Base-by-base conservation (phyloP, 441 rosid genomes). In the Mallotus repandus region DNA sequence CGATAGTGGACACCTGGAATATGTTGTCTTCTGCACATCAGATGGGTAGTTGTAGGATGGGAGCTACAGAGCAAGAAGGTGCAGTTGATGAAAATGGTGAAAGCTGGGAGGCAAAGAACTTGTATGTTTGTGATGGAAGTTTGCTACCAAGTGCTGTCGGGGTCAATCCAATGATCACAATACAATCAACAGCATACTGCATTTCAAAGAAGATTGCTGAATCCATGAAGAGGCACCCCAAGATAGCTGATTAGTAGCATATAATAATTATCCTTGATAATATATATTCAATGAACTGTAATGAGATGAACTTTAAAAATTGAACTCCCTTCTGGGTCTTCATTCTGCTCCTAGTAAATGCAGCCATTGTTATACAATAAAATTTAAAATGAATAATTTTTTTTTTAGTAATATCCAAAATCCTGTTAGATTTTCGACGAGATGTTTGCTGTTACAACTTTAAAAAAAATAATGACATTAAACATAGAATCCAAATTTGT, bases 11-110 rank as follows among this genome's bases (percentile, higher is more conserved):
- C 72, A 19, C 82, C 35, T 88, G 91, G 89, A 68, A 75, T 25
- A 8, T 73, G 9, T 76, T 78, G 74, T 65, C 70, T 77, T 83
- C 98, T 0, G 97, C 98, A 2, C 95, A 91, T 75, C 98, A 88
- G 72, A 88, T 93, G 92, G 84, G 97, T 5, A 88, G 97, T 69
- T 85, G 97, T 57, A 83, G 88, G 77, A 89, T 89, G 92, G 97
- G 95, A 62, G 74, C 57, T 0, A 81, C 64, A 1, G 80, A 68
- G 49, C 79, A 79, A 76, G 87, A 85, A 56, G 91, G 95, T 32
- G 98, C 88, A 1, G 81, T 87, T n/a, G 86, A 93, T 70, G 86
- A 81, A 76, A 83, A 82, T 5, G 91, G 95, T 18, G 90, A 91
- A 81, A 88, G 89, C 64, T 91, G 94, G 90, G 97, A 87, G 73